Base-by-base conservation (phyloP, 2,329 filamentous ascomycete species). In the Nemania abortiva region DNA sequence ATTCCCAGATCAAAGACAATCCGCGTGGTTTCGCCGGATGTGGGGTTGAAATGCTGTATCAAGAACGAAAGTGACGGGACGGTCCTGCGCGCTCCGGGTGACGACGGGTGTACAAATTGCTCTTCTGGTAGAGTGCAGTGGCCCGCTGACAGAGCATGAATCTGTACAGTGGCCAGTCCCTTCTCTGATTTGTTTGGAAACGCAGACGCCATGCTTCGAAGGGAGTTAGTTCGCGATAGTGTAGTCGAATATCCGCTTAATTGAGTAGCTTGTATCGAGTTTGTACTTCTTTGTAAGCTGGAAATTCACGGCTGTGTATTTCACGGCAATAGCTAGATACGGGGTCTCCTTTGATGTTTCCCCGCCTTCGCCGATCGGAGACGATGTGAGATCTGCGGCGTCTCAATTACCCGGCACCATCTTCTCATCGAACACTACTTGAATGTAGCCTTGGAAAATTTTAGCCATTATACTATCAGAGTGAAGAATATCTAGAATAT, bases 31-130 rank as follows among this genome's bases (percentile, higher is more conserved):
- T 60, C 2, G 20, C 50, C 56, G 6, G 55, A 24, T 24, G 3
- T 13, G 9, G 18, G 9, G 24, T 66, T 11, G 15, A 15, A 15
- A 31, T 69, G 66, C 45, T 63, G 63, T 4, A 66, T 6, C 11
- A 69, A 37, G 57, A 69, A 69, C 1, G 56, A n/a, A 29, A 69
- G 62, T 5, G 66, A 69, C 6, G 66, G 66, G 1, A 69, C 63
- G 2, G 57, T 58, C 56, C 47, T 69, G n/a, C 66, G 63, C 27
- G 57, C 57, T 3, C 58, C 66, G 0, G 53, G 34, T 13, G 49
- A 39, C 4, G 53, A 34, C 6, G 66, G 66, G 2, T 57, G 54
- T 9, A 69, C 58, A 34, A 69, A 69, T n/a, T 69, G 66, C 54
- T 65, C 62, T 42, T 69, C 66, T 7, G 66, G 66, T 37, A 69